A percentile compares a stretch with the other conserved stretches of the same genome.
Evolutionary conservation across 257 asterid genomes (phyloP).

Genomic region (Solanum dulcamara): DNA sequence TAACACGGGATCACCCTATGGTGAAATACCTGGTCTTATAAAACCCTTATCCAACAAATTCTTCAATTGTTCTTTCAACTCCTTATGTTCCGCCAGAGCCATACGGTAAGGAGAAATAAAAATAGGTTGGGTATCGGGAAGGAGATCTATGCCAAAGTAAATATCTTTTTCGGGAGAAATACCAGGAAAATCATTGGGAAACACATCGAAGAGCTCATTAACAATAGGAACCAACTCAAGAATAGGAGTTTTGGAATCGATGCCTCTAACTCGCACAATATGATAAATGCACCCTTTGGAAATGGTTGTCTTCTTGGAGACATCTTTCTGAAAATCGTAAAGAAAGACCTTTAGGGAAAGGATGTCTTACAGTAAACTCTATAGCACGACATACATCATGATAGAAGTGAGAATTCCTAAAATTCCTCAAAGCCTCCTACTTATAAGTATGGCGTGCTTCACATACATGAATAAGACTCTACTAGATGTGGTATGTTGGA

Average conservation of each 20-base stretch:
- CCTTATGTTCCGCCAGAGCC: background rate
- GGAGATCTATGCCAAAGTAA: background rate
- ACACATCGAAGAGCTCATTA: background rate
- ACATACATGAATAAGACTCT: background rate
- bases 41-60: background rate
- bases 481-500: background rate
- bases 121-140: background rate
- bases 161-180: too few relatives aligned
- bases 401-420: background rate
- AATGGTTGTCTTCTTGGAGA: too few relatives aligned
- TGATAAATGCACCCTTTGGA: background rate
- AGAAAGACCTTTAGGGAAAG: too few relatives aligned
- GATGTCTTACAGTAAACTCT: too few relatives aligned
- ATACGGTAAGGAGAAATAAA: background rate
- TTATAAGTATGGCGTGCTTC: too few relatives aligned
- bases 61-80: too few relatives aligned
- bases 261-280: background rate
- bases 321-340: too few relatives aligned
- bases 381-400: background rate
- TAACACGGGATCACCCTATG: background rate
- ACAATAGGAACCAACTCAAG: background rate
- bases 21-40: background rate
- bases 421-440: background rate
- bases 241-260: background rate
- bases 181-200: background rate